Base-by-base conservation (phyloP, 208 protist species). In the Sergeia podlipaevii region DNA sequence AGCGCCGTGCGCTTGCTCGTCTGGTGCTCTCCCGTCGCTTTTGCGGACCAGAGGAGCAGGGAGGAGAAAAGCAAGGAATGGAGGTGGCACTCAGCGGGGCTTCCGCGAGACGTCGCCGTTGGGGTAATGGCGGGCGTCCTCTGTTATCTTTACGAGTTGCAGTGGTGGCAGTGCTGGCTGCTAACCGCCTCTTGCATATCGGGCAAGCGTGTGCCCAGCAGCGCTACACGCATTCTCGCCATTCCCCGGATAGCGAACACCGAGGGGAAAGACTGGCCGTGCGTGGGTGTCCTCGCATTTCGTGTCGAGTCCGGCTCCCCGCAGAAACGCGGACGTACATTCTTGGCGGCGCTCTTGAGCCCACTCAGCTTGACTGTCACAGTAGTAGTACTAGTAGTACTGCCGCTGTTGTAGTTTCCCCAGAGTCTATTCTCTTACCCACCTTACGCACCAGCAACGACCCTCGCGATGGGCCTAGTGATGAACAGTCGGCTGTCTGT, bases 81-180 rank as follows among this genome's bases (percentile, higher is more conserved):
- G n/a, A n/a, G n/a, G n/a, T n/a, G n/a, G 43, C 11, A 42, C 13
- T 5, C 11, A 4, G 39, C 43, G 13, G 28, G 41, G 26, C 11
- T 10, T 42, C 13, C 30, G 21, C 24, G 42, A 15, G 17, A 10
- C 10, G 21, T 7, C 20, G 50, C 7, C 36, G 11, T n/a, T 33
- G 53, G 17, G 11, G 24, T 29, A 6, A 26, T 65, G 3, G 24
- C 37, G 8, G 21, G 33, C 29, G 23, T 10, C 37, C 50, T 10
- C 3, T 72, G 37, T 39, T 68, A 17, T 33, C 45, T 20, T 71
- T 68, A 15, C 75, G 75, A 15, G 57, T 15, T 5, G 54, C 59
- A 28, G 75, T 83, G 20, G 55, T 83, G 5, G 70, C 48, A 13
- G 75, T 78, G 28, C 34, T 83, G 18, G 74, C 69, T 7, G 58